Evolutionary conservation across 768 basidiomycete genomes (phyloP).

Genomic region (Cystobasidium ongulense): DNA sequence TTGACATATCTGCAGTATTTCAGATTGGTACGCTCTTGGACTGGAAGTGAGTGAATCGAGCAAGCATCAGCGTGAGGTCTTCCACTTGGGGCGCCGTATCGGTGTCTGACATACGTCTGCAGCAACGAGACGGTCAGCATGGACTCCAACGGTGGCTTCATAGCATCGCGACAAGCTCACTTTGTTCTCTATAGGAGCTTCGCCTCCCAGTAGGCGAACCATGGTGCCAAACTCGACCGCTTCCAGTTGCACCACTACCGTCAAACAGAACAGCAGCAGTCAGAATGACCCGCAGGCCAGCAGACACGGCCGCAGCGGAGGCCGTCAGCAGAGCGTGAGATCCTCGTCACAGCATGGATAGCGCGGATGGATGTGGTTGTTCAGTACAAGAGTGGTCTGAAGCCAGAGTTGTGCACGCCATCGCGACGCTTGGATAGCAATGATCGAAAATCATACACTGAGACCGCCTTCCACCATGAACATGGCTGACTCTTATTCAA

Average conservation of each 20-base stretch:
- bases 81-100: not conserved
- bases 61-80: not conserved
- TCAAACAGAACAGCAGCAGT: not conserved
- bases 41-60: not conserved
- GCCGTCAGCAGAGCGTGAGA: not conserved
- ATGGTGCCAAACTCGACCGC: not conserved
- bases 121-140: not conserved
- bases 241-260: no score
- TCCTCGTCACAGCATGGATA: not conserved
- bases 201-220: not conserved
- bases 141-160: not conserved
- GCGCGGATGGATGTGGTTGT: not conserved
- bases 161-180: not conserved
- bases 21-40: constrained; percentile 24
- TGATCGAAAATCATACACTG: no score
- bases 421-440: not conserved
- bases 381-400: not conserved
- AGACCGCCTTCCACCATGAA: no score
- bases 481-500: no score
- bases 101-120: not conserved
- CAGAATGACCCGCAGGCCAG: not conserved
- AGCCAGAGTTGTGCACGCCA: not conserved
- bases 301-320: not conserved
- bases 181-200: constrained; percentile 5
- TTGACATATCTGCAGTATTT: constrained; percentile 25